Evolutionary conservation across 1,139 yeast genomes (phyloP), one percentile per base, ranked within the genome.

Genomic region (Saccharomycopsis crataegensis): DNA sequence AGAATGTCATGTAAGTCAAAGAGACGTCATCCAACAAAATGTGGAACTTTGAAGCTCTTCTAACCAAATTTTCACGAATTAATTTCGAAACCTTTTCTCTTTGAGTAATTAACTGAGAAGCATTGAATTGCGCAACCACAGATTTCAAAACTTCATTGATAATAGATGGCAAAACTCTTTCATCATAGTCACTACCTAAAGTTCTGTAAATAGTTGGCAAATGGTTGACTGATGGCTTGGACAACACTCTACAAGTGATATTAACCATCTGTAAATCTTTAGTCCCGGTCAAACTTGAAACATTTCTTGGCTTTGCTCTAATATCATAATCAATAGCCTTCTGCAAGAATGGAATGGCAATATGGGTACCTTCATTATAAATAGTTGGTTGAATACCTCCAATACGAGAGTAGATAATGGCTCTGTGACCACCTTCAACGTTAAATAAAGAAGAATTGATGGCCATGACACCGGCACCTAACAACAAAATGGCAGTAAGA

Each of bases 371-470:
- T 75, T 93, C 99, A 49, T 81, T 82, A 67, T 84, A 89, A 60
- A 93, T 89, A 58, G 76, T 77, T n/a, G 91, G 82, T 65, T 83
- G 88, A 52, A 93, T 83, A 67, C 99, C 99, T 51, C 82, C 79
- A 47, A 90, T 57, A 67, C 99, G 83, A 40, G 96, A 89, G 70
- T 93, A 93, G 45, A 93, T 79, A 64, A 93, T 90, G 34, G 97
- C 99, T 68, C 99, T 79, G 71, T 93, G 98, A 70, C 99, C 99
- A 80, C 99, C 99, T 68, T 93, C 98, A 57, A 93, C 99, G 56
- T 90, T 91, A 74, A 89, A 91, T 55, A 91, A 77, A 1, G 96
- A 83, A 58, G 86, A 79, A 64, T 87, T 87, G 41, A 84, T 74
- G 49, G 84, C 67, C 45, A 86, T 57, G 1, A 86, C 78, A 48